These are phyloP conservation scores for Podospora anserina DNA, from an alignment of 495 filamentous ascomycete genomes.

Conservation along the genomic window DNA sequence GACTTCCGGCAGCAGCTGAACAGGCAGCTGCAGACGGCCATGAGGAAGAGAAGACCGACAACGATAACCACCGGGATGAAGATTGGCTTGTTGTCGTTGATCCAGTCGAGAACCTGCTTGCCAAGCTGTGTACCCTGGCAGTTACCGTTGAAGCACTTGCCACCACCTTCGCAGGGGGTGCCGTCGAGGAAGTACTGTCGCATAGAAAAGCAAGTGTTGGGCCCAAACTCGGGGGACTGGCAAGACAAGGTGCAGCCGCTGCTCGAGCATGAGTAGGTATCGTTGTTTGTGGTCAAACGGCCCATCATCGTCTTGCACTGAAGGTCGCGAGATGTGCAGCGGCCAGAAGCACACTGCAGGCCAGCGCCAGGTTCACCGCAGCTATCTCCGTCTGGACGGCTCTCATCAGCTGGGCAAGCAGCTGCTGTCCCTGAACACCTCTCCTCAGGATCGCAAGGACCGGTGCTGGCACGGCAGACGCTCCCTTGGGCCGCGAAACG, in stretches of 20 bases:
- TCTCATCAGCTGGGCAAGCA: slow-evolving; percentile 69
- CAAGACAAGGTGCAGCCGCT: slow-evolving; percentile 74
- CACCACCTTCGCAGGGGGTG: slow-evolving; percentile 79
- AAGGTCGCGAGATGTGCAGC: slow-evolving; percentile 87
- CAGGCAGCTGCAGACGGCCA: slow-evolving; percentile 60
- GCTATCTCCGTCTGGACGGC: slow-evolving; percentile 61
- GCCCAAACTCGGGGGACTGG: slow-evolving; percentile 63
- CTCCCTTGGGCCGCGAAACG: slow-evolving; percentile 63
- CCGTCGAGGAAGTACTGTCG: slow-evolving; percentile 94
- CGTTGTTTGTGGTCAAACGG: slow-evolving; percentile 66
- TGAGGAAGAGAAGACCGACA: slow-evolving; percentile 63
- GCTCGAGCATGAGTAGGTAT: slow-evolving; percentile 76
- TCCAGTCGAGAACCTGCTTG: slow-evolving; percentile 63
- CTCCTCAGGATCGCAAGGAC: slow-evolving; percentile 81
- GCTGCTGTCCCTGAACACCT: slow-evolving; percentile 70
- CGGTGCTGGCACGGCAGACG: slow-evolving; percentile 75
- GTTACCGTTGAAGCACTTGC: slow-evolving; percentile 69
- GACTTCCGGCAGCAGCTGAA: slow-evolving; percentile 44
- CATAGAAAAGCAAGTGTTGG: slow-evolving; percentile 65
- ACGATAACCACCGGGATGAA: slow-evolving; percentile 70
- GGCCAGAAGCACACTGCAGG: slow-evolving; percentile 84
- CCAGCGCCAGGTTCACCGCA: slow-evolving; percentile 58
- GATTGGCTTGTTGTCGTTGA: slow-evolving; percentile 66
- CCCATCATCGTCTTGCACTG: slow-evolving; percentile 91
- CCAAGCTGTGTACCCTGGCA: slow-evolving; percentile 62